A percentile compares a stretch with the other conserved stretches of the same genome.
Conservation (phyloP, 176 grass and related monocot genomes). For the Raddia guianensis region DNA sequence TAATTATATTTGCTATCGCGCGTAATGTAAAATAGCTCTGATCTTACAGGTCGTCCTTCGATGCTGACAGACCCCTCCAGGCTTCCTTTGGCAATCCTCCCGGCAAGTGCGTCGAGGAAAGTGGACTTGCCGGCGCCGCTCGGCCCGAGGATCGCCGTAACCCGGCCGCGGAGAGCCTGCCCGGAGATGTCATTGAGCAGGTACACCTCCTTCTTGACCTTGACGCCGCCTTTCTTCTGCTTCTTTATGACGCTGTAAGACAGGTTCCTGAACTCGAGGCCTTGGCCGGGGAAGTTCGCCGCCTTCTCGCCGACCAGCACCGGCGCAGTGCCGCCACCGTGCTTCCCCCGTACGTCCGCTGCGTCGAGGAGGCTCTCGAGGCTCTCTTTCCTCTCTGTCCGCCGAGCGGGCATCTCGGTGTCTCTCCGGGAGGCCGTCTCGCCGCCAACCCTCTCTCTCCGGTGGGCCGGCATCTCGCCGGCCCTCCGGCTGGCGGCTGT, state of each 20-base stretch:
- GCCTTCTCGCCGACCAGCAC: slow-evolving; percentile 7
- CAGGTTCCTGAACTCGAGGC: slow-evolving; percentile 70
- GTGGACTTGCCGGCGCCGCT: slow-evolving; percentile 79
- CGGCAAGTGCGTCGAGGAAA: slow-evolving; percentile 72
- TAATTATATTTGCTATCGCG: no score
- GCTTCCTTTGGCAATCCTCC: slow-evolving; percentile 63
- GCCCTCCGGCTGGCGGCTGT: not conserved
- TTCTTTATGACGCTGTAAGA: slow-evolving; percentile 74
- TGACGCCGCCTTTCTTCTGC: slow-evolving; percentile 65
- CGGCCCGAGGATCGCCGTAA: slow-evolving; percentile 66
- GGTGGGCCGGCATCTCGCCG: not conserved
- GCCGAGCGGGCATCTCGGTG: slow-evolving; percentile 3
- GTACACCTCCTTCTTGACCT: slow-evolving; percentile 62
- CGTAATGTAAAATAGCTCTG: no score
- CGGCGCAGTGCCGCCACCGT: not conserved
- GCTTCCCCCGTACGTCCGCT: not conserved
- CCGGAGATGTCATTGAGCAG: slow-evolving; percentile 74
- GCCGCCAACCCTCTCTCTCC: not conserved
- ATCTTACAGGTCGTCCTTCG: slow-evolving; percentile 57
- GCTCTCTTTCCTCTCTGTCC: slow-evolving; percentile 35
- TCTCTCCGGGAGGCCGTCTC: slow-evolving; percentile 9
- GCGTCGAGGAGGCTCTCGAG: slow-evolving; percentile 62
- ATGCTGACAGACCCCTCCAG: slow-evolving; percentile 65
- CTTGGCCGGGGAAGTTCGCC: slow-evolving; percentile 50
- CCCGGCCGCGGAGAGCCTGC: slow-evolving; percentile 55